phyloP scores from a whole-genome alignment of 140 eudicot species.

The Erigeron philadelphicus region DNA sequence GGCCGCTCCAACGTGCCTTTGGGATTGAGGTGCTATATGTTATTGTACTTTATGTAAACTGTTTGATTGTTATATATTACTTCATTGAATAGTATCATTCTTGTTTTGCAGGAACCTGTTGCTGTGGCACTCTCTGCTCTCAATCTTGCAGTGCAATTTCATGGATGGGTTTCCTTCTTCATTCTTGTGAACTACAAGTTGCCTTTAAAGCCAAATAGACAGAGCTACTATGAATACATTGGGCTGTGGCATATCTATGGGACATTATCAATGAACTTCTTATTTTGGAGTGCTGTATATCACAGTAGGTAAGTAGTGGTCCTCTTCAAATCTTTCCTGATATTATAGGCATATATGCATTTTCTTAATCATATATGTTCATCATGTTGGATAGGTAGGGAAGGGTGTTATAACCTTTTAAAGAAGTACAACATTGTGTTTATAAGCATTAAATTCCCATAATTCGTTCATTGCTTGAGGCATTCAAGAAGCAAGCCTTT shows the following conservation, averaged over 20 bases:
- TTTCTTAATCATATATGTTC: not conserved
- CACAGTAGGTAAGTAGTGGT: slow-evolving; percentile 67
- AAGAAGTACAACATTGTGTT: not conserved
- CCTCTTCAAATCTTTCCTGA: not conserved
- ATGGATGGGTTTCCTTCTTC: slow-evolving; percentile 93
- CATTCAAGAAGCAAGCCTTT: not conserved
- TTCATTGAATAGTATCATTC: slow-evolving; percentile 1
- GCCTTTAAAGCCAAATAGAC: slow-evolving; percentile 58
- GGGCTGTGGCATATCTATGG: slow-evolving; percentile 87
- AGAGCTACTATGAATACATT: slow-evolving; percentile 65
- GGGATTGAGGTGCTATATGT: slow-evolving; percentile 72
- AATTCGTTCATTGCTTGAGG: not conserved
- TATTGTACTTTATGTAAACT: slow-evolving; percentile 13
- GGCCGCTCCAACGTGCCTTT: slow-evolving; percentile 86
- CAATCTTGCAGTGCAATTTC: slow-evolving; percentile 86
- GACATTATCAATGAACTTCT: slow-evolving; percentile 68
- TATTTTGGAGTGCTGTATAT: slow-evolving; percentile 88
- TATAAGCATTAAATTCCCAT: not conserved
- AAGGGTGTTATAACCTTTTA: slow-evolving; percentile 7
- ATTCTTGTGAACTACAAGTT: slow-evolving; percentile 82
- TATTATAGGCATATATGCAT: not conserved
- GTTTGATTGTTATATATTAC: slow-evolving; percentile 4
- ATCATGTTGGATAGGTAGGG: not conserved
- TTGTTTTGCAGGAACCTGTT: slow-evolving; percentile 75
- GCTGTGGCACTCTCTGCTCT: slow-evolving; percentile 81